phyloP scores from a whole-genome alignment of 1,284 basidiomycete species.

The Malassezia sympodialis region DNA sequence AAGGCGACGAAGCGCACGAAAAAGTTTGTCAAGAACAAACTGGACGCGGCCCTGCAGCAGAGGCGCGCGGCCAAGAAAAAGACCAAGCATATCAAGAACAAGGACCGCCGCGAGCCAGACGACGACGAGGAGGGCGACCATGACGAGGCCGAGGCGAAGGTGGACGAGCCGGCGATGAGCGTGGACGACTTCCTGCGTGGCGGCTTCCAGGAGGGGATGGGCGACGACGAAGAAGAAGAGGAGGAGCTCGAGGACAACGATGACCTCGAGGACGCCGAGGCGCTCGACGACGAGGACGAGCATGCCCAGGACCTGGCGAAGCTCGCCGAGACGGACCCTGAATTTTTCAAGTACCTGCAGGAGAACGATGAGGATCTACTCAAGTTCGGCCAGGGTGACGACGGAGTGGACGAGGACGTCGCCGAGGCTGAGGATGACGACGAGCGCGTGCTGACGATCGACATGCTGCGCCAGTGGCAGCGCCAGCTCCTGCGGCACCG shows the following conservation, averaged over 20 bases:
- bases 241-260: slow-evolving; percentile 29
- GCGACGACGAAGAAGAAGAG: slow-evolving; percentile 28
- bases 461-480: slow-evolving; percentile 73
- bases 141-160: slow-evolving; percentile 11
- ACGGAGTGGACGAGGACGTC: slow-evolving; percentile 38
- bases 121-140: slow-evolving; percentile 14
- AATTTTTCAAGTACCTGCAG: slow-evolving; percentile 95
- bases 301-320: slow-evolving; percentile 77
- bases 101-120: slow-evolving; percentile 16
- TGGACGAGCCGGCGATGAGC: slow-evolving; percentile 27
- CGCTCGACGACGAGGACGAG: slow-evolving; percentile 28
- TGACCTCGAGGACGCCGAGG: slow-evolving; percentile 34
- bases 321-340: slow-evolving; percentile 87
- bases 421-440: slow-evolving; percentile 18
- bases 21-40: slow-evolving; percentile 41
- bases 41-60: slow-evolving; percentile 37
- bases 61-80: slow-evolving; percentile 39
- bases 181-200: slow-evolving; percentile 46
- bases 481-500: slow-evolving; percentile 76
- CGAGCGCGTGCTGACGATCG: slow-evolving; percentile 57
- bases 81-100: slow-evolving; percentile 25
- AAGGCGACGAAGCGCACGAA: slow-evolving; percentile 42
- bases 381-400: slow-evolving; percentile 55
- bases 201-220: slow-evolving; percentile 36
- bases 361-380: slow-evolving; percentile 86